Conservation (phyloP, 108 stramenopile species). For the Pseudonitzschia multistriata region DNA sequence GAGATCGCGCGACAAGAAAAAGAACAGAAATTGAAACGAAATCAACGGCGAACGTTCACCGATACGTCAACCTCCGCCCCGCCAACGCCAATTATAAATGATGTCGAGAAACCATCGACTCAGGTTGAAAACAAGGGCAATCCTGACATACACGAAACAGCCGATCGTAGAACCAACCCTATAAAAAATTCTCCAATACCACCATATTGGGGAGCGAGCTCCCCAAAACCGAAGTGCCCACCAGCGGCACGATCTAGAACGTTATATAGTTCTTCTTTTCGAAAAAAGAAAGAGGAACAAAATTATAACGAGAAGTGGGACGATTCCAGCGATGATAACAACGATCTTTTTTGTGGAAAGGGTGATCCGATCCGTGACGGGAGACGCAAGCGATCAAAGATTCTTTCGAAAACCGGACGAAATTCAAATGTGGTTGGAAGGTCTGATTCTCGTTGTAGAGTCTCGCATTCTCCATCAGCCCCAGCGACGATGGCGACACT, state of each 20-base stretch:
- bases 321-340: constrained; percentile 5
- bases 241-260: background rate
- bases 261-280: background rate
- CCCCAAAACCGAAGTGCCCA: background rate
- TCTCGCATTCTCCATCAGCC: background rate
- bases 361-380: background rate
- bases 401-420: background rate
- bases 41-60: background rate
- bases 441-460: background rate
- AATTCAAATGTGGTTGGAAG: background rate
- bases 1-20: background rate
- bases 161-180: background rate
- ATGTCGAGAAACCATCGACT: background rate
- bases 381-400: background rate
- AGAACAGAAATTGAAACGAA: constrained; percentile 5
- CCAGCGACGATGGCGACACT: background rate
- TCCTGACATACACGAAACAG: background rate
- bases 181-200: background rate
- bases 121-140: background rate
- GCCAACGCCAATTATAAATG: no score
- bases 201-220: background rate
- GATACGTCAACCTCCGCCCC: no score
- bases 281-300: background rate
- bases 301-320: background rate
- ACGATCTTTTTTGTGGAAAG: constrained; percentile 3